A percentile compares a stretch with the other conserved stretches of the same genome.
Conservation (phyloP, 2,329 filamentous ascomycete species). For the Alternaria dauci region DNA sequence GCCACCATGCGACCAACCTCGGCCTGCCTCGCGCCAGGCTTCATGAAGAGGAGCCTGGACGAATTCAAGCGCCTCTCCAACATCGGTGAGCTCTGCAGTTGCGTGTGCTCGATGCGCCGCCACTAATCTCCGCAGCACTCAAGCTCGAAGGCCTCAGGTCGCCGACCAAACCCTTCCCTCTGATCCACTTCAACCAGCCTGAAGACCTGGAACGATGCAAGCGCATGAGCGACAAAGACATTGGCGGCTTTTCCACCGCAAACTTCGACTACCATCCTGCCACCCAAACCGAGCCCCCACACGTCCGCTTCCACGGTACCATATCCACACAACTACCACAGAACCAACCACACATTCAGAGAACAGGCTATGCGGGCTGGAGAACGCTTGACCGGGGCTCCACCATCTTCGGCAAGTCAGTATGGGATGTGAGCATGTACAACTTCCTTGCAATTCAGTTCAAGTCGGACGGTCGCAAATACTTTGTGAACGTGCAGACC, state of each 20-base stretch:
- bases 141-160: conserved; percentile 74
- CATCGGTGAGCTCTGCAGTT: conserved; percentile 56
- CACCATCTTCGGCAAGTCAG: conserved; percentile 83
- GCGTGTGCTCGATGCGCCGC: conserved; percentile 36
- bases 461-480: conserved; percentile 88
- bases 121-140: conserved; percentile 62
- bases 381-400: conserved; percentile 78
- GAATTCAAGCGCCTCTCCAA: conserved; percentile 66
- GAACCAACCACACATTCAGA: conserved; percentile 75
- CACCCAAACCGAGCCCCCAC: conserved; percentile 62
- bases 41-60: conserved; percentile 66
- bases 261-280: conserved; percentile 70
- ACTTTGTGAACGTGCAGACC: conserved; percentile 95
- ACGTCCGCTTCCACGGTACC: conserved; percentile 83
- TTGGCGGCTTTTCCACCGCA: conserved; percentile 84
- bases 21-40: conserved; percentile 56
- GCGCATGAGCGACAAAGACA: conserved; percentile 84
- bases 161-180: conserved; percentile 68
- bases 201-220: conserved; percentile 64
- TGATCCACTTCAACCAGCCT: conserved; percentile 69
- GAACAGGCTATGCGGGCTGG: conserved; percentile 89
- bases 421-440: conserved; percentile 93
- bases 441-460: conserved; percentile 85
- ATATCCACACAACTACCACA: conserved; percentile 87
- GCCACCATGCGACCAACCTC: conserved; percentile 50